A percentile compares a stretch with the other conserved stretches of the same genome.
These are phyloP conservation scores for Lactarius deliciosus DNA, from an alignment of 768 basidiomycete genomes.

Conservation along the genomic window DNA sequence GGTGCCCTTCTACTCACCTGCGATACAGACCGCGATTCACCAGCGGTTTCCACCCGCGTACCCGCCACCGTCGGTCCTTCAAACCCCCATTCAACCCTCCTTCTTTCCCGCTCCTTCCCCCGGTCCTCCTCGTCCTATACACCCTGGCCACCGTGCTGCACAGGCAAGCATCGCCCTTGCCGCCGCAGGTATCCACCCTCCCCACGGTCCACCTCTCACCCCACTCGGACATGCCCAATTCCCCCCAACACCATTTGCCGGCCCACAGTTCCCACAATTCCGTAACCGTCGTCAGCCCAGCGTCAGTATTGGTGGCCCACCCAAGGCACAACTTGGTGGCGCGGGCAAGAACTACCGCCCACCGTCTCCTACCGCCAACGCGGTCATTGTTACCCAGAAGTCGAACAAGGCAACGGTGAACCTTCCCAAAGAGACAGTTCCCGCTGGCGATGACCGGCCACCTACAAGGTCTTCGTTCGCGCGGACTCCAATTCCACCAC, in stretches of 20 bases:
- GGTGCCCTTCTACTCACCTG: constrained; percentile 60
- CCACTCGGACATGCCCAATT: constrained; percentile 61
- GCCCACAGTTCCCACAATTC: constrained; percentile 38
- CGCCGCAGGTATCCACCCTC: constrained; percentile 57
- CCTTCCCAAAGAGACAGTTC: constrained; percentile 65
- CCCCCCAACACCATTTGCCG: constrained; percentile 48
- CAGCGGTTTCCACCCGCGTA: constrained; percentile 57
- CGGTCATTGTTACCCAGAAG: constrained; percentile 39
- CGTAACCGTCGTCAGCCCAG: constrained; percentile 64
- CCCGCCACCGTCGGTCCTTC: constrained; percentile 48
- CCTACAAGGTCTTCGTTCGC: constrained; percentile 57
- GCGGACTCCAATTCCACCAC: constrained; percentile 50
- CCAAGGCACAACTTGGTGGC: constrained; percentile 81
- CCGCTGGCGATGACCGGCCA: constrained; percentile 40
- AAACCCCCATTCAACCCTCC: constrained; percentile 74
- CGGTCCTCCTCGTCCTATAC: constrained; percentile 51
- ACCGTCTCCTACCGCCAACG: constrained; percentile 43
- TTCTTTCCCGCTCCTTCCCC: constrained; percentile 52
- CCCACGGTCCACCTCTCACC: constrained; percentile 55
- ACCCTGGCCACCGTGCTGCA: constrained; percentile 46
- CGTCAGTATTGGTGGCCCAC: constrained; percentile 80
- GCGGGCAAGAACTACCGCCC: constrained; percentile 77
- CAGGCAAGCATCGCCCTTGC: constrained; percentile 65
- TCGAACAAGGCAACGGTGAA: constrained; percentile 68
- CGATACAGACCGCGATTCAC: constrained; percentile 58